Evolutionary conservation across 2,329 filamentous ascomycete genomes (phyloP).

Genomic region (Chrysoporthe deuterocubensis): DNA sequence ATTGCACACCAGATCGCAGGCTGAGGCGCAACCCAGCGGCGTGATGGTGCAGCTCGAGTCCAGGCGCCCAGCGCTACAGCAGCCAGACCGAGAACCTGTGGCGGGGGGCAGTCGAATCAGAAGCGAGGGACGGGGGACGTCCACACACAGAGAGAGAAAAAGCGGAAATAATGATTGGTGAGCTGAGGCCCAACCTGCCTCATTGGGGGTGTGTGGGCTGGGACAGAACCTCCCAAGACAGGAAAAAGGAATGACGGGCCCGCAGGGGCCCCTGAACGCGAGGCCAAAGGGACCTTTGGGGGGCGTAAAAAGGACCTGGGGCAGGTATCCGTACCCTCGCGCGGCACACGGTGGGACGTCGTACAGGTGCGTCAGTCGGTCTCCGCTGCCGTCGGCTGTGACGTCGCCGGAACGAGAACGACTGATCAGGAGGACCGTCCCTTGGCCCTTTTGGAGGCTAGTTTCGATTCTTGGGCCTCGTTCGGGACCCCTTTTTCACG

Average conservation of each 20-base stretch:
- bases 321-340: not conserved
- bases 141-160: not conserved
- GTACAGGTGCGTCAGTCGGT: conserved; percentile 1
- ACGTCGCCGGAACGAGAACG: not conserved
- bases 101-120: not conserved
- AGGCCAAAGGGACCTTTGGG: conserved; percentile 5
- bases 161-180: not conserved
- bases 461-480: not conserved
- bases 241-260: not conserved
- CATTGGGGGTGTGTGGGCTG: not conserved
- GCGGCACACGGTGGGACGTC: not conserved
- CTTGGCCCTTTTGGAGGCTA: not conserved
- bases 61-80: not conserved
- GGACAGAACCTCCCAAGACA: not conserved
- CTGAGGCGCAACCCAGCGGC: not conserved
- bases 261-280: no score
- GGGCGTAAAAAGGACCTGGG: conserved; percentile 14
- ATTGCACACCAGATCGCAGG: not conserved
- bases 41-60: not conserved
- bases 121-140: not conserved
- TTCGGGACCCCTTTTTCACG: no score
- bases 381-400: not conserved
- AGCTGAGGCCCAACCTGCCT: not conserved
- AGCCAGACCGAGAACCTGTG: not conserved
- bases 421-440: not conserved